phyloP scores from a whole-genome alignment of 2,329 filamentous ascomycete species.

The Xylaria sp. region DNA sequence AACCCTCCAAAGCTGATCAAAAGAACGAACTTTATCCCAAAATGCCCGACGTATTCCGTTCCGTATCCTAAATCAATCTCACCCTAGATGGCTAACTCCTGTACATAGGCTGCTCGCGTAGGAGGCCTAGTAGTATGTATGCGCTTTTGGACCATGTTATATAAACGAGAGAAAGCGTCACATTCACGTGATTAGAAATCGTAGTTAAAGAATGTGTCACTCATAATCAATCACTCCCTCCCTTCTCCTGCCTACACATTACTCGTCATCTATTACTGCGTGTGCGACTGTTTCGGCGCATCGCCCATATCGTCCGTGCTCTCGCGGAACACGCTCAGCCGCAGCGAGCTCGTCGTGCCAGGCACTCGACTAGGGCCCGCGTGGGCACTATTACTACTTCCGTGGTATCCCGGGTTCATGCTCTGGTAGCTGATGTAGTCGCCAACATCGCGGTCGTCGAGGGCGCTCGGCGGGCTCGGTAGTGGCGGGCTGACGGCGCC shows the following conservation, averaged over 20 bases:
- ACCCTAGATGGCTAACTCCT: not conserved
- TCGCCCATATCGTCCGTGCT: constrained; percentile 42
- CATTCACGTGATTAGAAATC: not conserved
- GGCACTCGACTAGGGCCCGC: not conserved
- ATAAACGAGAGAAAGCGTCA: not conserved
- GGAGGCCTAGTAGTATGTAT: not conserved
- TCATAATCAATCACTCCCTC: not conserved
- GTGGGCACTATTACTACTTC: not conserved
- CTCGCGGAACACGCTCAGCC: constrained; percentile 46
- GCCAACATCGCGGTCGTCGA: constrained; percentile 16
- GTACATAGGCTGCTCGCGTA: not conserved
- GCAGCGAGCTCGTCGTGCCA: constrained; percentile 25
- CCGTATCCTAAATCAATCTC: not conserved
- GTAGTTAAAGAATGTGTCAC: not conserved
- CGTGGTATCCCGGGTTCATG: constrained; percentile 10
- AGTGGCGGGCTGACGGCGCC: constrained; percentile 29
- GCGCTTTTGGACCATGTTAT: not conserved
- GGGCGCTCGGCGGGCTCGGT: constrained; percentile 40
- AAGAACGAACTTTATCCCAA: not conserved
- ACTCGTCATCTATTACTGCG: constrained; percentile 5
- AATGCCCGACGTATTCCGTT: not conserved
- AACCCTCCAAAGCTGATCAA: not conserved
- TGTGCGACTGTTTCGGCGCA: constrained; percentile 14
- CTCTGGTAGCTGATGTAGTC: constrained; percentile 36
- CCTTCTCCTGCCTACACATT: not conserved